Evolutionary conservation across 1,284 basidiomycete species (phyloP), one percentile per base, ranked within the genome.

Genomic region (Ceratobasidium sp.): DNA sequence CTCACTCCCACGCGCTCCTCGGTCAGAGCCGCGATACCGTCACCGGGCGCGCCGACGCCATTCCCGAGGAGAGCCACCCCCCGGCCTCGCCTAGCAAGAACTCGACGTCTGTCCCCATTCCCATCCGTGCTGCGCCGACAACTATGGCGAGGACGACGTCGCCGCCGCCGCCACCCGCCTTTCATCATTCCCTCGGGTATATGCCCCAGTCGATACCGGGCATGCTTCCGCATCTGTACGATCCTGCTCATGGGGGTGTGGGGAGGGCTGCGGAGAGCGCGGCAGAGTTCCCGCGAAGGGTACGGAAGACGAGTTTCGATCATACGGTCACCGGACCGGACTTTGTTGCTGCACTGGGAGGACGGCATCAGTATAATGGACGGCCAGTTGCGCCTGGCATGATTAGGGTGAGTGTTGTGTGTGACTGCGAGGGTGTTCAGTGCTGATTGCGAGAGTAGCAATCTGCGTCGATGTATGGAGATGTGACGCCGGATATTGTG

Each of bases 221-320:
- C 4, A 41, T 41, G 36, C 11, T 5, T 41, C 36, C 36, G 4
- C 31, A 33, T 36, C 29, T 45, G 56, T 67, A 71, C 22, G 74
- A 59, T 11, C 65, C 44, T 9, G 19, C 54, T 19, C 74, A 75
- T 33, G 65, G 51, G 6, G 74, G 45, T 3, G 36, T 11, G 36
- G 51, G 54, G 3, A 19, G 24, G 27, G 66, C 48, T 29, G 29
- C 65, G 27, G 59, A 71, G 9, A 51, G 50, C 19, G 65, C 44
- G 7, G 65, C 27, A 15, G 85, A 88, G 6, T 95, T 94, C 82
- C 91, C 94, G 64, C 89, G 91, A 75, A 91, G 93, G 80, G 93
- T 96, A 74, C 89, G 95, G 77, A 96, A 97, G 86, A 95, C 95
- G 56, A 95, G 93, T 82, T 96, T 96, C 81, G 95, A 97, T 83